Conservation (phyloP, 2,329 filamentous ascomycete genomes). For the Colletotrichum endophyticum region DNA sequence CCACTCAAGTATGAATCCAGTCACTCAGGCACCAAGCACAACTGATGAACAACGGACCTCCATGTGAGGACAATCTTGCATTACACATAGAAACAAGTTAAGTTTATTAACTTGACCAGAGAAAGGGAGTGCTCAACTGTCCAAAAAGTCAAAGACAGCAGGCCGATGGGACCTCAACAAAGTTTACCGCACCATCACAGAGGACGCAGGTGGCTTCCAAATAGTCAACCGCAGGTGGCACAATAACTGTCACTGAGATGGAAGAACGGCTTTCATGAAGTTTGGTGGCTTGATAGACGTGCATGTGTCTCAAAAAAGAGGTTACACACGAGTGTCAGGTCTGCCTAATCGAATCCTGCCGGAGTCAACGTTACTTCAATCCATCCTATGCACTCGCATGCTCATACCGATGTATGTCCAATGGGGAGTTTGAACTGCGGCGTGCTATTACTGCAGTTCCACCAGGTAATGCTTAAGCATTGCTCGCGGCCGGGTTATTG, state of each 20-base stretch:
- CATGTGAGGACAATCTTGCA: too few relatives aligned
- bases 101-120: too few relatives aligned
- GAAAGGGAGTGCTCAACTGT: too few relatives aligned
- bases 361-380: not conserved
- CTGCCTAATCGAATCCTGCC: not conserved
- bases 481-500: not conserved
- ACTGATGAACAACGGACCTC: too few relatives aligned
- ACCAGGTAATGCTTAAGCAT: not conserved
- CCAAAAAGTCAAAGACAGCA: too few relatives aligned
- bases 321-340: not conserved
- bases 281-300: not conserved
- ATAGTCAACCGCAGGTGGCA: not conserved
- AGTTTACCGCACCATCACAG: too few relatives aligned
- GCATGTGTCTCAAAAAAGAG: not conserved
- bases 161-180: too few relatives aligned
- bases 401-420: rapidly evolving
- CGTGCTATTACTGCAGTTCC: not conserved
- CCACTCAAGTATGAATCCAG: too few relatives aligned
- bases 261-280: not conserved
- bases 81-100: too few relatives aligned
- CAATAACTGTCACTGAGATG: not conserved
- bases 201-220: too few relatives aligned
- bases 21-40: too few relatives aligned
- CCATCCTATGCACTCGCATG: not conserved
- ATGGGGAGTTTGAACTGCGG: not conserved